These are phyloP conservation scores for Blastobotrys terrestris DNA, from an alignment of 805 yeast species.

Conservation along the genomic window DNA sequence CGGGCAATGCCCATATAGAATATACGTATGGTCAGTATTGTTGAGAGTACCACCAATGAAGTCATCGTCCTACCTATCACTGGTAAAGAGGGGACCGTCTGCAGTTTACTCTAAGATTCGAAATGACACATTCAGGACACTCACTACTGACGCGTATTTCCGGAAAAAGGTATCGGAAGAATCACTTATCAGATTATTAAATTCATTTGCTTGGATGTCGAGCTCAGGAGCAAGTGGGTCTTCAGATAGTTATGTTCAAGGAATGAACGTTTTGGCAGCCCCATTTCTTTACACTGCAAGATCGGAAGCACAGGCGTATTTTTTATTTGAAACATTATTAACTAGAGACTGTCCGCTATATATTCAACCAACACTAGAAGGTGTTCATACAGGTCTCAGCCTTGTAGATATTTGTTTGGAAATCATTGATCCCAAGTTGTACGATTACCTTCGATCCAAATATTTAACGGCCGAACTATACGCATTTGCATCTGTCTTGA, in stretches of 20 bases:
- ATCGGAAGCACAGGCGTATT: conserved; percentile 82
- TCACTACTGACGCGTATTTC: conserved; percentile 66
- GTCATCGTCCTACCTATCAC: conserved; percentile 47
- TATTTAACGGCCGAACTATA: conserved; percentile 77
- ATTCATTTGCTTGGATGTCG: conserved; percentile 52
- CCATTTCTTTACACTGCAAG: conserved; percentile 72
- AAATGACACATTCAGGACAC: conserved; percentile 81
- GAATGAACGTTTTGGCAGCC: conserved; percentile 81
- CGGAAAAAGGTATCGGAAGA: conserved; percentile 63
- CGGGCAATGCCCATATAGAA: conserved; percentile 56
- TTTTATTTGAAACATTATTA: conserved; percentile 57
- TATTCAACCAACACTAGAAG: conserved; percentile 67
- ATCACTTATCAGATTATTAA: conserved; percentile 58
- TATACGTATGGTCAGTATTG: conserved; percentile 76
- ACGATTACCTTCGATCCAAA: conserved; percentile 51
- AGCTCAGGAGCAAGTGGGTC: conserved; percentile 12
- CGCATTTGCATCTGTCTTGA: conserved; percentile 70
- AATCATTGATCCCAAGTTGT: conserved; percentile 67
- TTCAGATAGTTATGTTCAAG: conserved; percentile 70
- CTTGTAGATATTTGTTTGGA: conserved; percentile 69
- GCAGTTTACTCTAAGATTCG: conserved; percentile 60
- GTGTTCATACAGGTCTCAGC: conserved; percentile 69
- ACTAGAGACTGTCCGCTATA: conserved; percentile 68
- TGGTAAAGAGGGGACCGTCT: conserved; percentile 53
- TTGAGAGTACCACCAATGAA: conserved; percentile 54